Evolutionary conservation across 1,284 basidiomycete species (phyloP), one percentile per base, ranked within the genome.

Genomic region (Mycosarcoma mackinlayi): DNA sequence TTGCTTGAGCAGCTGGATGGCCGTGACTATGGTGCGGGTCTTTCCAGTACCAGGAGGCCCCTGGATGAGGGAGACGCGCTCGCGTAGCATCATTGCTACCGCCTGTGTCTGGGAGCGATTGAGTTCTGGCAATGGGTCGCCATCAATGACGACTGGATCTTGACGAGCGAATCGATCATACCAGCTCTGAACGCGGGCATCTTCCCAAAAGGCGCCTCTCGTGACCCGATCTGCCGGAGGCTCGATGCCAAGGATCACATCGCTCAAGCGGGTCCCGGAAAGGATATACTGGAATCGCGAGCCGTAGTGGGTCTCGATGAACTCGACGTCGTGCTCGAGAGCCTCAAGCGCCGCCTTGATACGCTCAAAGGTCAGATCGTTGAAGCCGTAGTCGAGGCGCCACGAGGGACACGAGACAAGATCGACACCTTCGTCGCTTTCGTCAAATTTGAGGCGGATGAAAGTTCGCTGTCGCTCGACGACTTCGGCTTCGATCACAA

Each of bases 41-140:
- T 97, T 97, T 42, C 94, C 93, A 0, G 94, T 97, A n/a, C 94
- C 94, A 6, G 94, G 94, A 21, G 94, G 94, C 14, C 94, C 94
- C 84, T 96, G 94, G 19, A 96, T 88, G 21, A 96, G 85, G 78
- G 90, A 91, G 33, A 93, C 83, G 28, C 88, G 85, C 73, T 93
- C 87, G 6, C 88, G 88, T 40, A 96, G 86, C 91, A 95, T 94
- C 84, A 89, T 87, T 1, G 93, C 93, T 45, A 94, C 88, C 0
- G 94, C 94, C 54, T 88, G 85, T 51, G 88, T 86, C 83, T 97
- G 93, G n/a, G 89, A 90, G 10, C 83, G 78, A 78, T 95, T 96
- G 68, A 96, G 82, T 0, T 85, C 86, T 1, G 95, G 81, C 2
- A 86, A 83, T 0, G 93, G 93, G 83, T 96, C 94, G 7, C 92